phyloP scores from a whole-genome alignment of 495 filamentous ascomycete genomes.

The Astrothelium subdiscretum region DNA sequence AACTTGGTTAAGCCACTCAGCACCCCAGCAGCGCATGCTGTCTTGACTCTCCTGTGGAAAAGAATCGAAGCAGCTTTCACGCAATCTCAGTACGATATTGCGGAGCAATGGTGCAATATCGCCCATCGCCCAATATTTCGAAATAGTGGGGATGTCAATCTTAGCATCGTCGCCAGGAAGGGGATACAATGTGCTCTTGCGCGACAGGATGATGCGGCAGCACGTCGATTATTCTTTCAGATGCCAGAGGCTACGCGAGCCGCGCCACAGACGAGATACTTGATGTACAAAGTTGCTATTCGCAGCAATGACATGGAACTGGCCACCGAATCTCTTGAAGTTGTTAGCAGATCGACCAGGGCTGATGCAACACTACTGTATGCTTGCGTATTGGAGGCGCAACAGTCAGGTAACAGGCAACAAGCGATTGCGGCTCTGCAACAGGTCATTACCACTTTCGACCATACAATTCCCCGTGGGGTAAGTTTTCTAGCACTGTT shows the following conservation, averaged over 20 bases:
- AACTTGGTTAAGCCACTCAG: slow-evolving; percentile 30
- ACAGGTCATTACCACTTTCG: slow-evolving; percentile 44
- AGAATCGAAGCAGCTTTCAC: slow-evolving; percentile 46
- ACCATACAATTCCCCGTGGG: slow-evolving; percentile 36
- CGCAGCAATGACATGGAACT: slow-evolving; percentile 43
- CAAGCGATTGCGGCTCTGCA: slow-evolving; percentile 48
- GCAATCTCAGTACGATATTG: slow-evolving; percentile 39
- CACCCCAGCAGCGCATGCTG: slow-evolving; percentile 51
- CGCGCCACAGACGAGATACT: slow-evolving; percentile 54
- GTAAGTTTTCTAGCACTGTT: slow-evolving; percentile 58
- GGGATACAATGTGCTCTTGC: slow-evolving; percentile 54
- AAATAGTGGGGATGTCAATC: slow-evolving; percentile 50
- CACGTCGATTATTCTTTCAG: slow-evolving; percentile 41
- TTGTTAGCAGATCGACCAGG: slow-evolving; percentile 35
- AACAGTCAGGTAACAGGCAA: slow-evolving; percentile 47
- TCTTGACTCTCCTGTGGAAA: slow-evolving; percentile 74
- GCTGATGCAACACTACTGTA: slow-evolving; percentile 52
- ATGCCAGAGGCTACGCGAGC: slow-evolving; percentile 47
- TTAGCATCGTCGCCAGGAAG: slow-evolving; percentile 62
- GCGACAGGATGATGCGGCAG: slow-evolving; percentile 39
- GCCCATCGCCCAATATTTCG: slow-evolving; percentile 55
- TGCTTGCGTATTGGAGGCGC: slow-evolving; percentile 66
- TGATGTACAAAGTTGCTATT: slow-evolving; percentile 66
- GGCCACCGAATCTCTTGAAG: slow-evolving; percentile 46
- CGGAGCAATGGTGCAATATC: slow-evolving; percentile 61